Conservation (phyloP, 331 rosid species). For the Rosa hybrid region DNA sequence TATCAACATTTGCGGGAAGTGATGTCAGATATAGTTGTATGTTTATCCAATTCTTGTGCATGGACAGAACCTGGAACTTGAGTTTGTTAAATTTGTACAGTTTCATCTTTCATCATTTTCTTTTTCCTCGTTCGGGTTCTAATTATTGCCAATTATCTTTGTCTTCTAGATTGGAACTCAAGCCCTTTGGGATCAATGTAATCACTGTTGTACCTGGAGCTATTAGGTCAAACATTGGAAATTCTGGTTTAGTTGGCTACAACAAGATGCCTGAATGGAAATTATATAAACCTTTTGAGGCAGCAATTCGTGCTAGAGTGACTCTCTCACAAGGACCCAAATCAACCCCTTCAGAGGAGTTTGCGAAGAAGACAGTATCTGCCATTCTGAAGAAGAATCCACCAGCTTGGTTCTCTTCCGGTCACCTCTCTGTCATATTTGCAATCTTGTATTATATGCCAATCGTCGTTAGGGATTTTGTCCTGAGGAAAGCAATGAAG, state of each 20-base stretch:
- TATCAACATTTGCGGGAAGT: background rate
- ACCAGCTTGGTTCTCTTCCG: conserved; percentile 80
- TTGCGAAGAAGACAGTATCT: conserved; percentile 65
- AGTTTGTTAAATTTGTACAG: background rate
- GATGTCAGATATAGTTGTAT: background rate
- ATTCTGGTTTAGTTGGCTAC: conserved; percentile 49
- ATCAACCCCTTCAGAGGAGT: conserved; percentile 72
- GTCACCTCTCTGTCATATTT: conserved; percentile 49
- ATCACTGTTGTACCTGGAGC: conserved; percentile 84
- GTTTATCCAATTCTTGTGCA: background rate
- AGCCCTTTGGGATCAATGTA: conserved; percentile 77
- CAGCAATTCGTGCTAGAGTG: conserved; percentile 57
- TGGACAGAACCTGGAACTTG: background rate
- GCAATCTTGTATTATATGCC: conserved; percentile 75
- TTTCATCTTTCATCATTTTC: background rate
- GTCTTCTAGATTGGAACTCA: conserved; percentile 61
- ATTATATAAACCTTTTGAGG: conserved; percentile 68
- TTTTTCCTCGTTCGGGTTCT: background rate
- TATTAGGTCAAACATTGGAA: conserved; percentile 72
- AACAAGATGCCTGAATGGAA: conserved; percentile 68
- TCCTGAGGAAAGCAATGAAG: conserved; percentile 44
- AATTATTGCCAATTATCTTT: background rate
- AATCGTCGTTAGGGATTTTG: conserved; percentile 58
- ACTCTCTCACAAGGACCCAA: conserved; percentile 48
- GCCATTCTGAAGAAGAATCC: conserved; percentile 67